phyloP scores from a whole-genome alignment of 805 yeast genomes.

The Teunomyces tritomae region DNA sequence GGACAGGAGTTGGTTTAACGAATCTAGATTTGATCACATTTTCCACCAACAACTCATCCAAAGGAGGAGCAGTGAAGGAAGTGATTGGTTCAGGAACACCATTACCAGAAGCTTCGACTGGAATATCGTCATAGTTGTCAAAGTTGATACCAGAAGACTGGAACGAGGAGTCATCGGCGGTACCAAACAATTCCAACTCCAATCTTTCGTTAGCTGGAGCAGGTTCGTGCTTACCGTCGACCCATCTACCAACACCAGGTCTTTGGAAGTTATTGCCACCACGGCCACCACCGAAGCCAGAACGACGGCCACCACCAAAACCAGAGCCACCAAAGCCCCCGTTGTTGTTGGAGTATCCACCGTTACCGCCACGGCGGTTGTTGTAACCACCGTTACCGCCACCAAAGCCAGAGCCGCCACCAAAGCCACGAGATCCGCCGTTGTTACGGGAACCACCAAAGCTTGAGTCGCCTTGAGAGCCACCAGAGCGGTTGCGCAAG shows the following conservation, averaged over 20 bases:
- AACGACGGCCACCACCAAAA: slow-evolving; percentile 16
- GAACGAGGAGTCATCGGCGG: slow-evolving; percentile 65
- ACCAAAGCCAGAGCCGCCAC: slow-evolving; percentile 13
- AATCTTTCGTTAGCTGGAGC: slow-evolving; percentile 65
- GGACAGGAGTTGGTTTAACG: slow-evolving; percentile 95
- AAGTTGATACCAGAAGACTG: slow-evolving; percentile 97
- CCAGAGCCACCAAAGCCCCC: slow-evolving; percentile 16
- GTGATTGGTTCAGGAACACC: slow-evolving; percentile 92
- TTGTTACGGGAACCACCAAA: slow-evolving; percentile 27
- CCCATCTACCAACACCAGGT: slow-evolving; percentile 76
- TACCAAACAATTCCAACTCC: slow-evolving; percentile 84
- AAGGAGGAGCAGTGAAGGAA: slow-evolving; percentile 86
- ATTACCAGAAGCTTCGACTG: slow-evolving; percentile 96
- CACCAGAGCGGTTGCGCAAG: slow-evolving; percentile 27
- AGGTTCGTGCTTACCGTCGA: slow-evolving; percentile 84
- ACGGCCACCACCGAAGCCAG: slow-evolving; percentile 22
- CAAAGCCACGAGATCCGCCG: slow-evolving; percentile 14
- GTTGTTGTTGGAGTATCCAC: slow-evolving; percentile 15
- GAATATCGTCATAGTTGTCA: slow-evolving; percentile 97
- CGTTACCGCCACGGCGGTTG: slow-evolving; percentile 27
- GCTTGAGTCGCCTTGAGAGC: slow-evolving; percentile 27
- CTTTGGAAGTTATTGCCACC: slow-evolving; percentile 30
- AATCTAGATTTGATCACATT: slow-evolving; percentile 88
- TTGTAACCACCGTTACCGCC: slow-evolving; percentile 28
- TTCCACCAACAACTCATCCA: slow-evolving; percentile 80